Conservation (phyloP, 1,284 basidiomycete species). For the Rhodotorula sp. region DNA sequence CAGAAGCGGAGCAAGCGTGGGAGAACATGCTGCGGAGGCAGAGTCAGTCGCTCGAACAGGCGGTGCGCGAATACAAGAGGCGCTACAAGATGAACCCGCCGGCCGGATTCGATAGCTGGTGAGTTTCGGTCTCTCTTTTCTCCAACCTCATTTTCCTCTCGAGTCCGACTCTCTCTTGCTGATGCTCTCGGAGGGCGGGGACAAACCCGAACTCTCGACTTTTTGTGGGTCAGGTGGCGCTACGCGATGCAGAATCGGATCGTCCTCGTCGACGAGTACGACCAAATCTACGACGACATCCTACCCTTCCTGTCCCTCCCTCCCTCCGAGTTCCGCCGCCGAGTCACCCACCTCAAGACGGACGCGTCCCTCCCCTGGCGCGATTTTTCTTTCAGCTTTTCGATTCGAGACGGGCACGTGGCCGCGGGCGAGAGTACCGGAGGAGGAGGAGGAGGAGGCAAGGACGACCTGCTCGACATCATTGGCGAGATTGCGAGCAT, state of each 20-base stretch:
- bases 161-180: too few relatives aligned
- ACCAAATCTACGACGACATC: conserved; percentile 41
- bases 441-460: too few relatives aligned
- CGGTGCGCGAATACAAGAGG: conserved; percentile 41
- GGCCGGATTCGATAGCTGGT: conserved; percentile 44
- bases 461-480: conserved; percentile 26
- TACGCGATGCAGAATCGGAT: conserved; percentile 42
- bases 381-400: conserved; percentile 22
- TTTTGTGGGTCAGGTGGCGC: conserved; percentile 31
- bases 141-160: not conserved
- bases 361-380: conserved; percentile 13
- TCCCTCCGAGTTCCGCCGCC: conserved; percentile 20
- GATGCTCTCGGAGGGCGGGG: too few relatives aligned
- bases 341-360: conserved; percentile 8
- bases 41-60: conserved; percentile 41
- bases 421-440: not conserved
- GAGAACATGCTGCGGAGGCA: conserved; percentile 22
- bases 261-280: conserved; percentile 46
- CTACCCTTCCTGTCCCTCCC: conserved; percentile 41
- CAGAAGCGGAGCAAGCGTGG: conserved; percentile 31
- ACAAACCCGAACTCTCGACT: too few relatives aligned
- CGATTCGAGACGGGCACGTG: conserved; percentile 21
- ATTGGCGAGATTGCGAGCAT: conserved; percentile 27
- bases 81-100: conserved; percentile 41
- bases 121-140: not conserved